Percentiles rank a stretch among this genome's conserved stretches.
These are phyloP conservation scores for Luzula sylvatica DNA, from an alignment of 176 grass and related monocot genomes.

Conservation along the genomic window DNA sequence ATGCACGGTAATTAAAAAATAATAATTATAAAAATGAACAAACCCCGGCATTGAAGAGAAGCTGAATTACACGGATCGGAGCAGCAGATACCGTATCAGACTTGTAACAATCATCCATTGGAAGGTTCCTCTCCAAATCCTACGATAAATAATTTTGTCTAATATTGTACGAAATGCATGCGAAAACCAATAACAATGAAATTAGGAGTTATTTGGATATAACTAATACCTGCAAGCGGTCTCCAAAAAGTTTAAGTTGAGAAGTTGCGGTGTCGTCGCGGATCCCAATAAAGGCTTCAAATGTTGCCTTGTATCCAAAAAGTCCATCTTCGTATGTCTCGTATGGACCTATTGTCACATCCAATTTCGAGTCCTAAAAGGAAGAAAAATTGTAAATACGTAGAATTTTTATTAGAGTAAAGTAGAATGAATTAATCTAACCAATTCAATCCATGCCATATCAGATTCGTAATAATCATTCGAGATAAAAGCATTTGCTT, in stretches of 20 bases:
- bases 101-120: constrained; percentile 81
- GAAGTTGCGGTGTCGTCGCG: constrained; percentile 68
- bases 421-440: constrained; percentile 25
- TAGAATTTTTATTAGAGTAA: constrained; percentile 14
- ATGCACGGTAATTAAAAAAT: not conserved
- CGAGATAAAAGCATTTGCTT: constrained; percentile 83
- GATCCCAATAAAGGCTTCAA: constrained; percentile 85
- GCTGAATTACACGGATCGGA: constrained; percentile 87
- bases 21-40: constrained; percentile 34
- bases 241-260: constrained; percentile 88
- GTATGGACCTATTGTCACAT: constrained; percentile 92
- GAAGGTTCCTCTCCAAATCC: constrained; percentile 92
- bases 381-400: constrained; percentile 21
- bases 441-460: constrained; percentile 96
- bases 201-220: no score
- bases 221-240: constrained; percentile 34
- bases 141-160: constrained; percentile 23
- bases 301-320: constrained; percentile 96
- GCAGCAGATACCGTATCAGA: constrained; percentile 70
- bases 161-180: constrained; percentile 19
- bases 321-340: constrained; percentile 98
- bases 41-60: constrained; percentile 94
- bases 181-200: constrained; percentile 1
- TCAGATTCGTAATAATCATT: constrained; percentile 98
- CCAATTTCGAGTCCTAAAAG: constrained; percentile 83